phyloP scores from a whole-genome alignment of 441 rosid species.

The Brassica balearica region DNA sequence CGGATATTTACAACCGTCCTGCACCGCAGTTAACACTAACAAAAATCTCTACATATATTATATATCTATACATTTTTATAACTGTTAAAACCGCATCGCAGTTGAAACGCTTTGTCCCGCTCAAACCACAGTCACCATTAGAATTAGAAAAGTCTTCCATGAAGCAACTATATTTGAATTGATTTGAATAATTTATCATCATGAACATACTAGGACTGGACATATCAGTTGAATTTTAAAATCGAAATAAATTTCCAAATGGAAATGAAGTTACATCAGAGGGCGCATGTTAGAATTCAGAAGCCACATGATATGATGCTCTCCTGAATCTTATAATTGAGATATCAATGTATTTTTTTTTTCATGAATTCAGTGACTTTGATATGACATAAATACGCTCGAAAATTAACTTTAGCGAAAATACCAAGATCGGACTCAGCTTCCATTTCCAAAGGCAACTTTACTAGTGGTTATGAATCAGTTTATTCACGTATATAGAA shows the following conservation, averaged over 20 bases:
- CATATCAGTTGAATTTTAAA: slow-evolving; percentile 41
- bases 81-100: no score
- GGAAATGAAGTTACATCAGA: slow-evolving; percentile 36
- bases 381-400: slow-evolving; percentile 33
- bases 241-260: neutral
- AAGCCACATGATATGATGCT: slow-evolving; percentile 32
- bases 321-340: slow-evolving; percentile 29
- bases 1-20: no score
- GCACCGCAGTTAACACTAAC: no score
- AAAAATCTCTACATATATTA: no score
- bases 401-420: neutral
- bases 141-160: neutral
- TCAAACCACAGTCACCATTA: no score
- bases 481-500: neutral
- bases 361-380: slow-evolving; percentile 15
- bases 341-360: slow-evolving; percentile 2
- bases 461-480: no score
- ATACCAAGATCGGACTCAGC: no score
- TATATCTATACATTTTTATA: no score
- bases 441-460: no score
- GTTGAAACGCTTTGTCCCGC: no score
- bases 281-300: slow-evolving; percentile 24
- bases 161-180: slow-evolving; percentile 24
- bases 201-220: slow-evolving; percentile 33
- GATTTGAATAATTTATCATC: slow-evolving; percentile 15